Evolutionary conservation across 2,329 filamentous ascomycete genomes (phyloP).

Genomic region (Chrysosphaeria jannelii): DNA sequence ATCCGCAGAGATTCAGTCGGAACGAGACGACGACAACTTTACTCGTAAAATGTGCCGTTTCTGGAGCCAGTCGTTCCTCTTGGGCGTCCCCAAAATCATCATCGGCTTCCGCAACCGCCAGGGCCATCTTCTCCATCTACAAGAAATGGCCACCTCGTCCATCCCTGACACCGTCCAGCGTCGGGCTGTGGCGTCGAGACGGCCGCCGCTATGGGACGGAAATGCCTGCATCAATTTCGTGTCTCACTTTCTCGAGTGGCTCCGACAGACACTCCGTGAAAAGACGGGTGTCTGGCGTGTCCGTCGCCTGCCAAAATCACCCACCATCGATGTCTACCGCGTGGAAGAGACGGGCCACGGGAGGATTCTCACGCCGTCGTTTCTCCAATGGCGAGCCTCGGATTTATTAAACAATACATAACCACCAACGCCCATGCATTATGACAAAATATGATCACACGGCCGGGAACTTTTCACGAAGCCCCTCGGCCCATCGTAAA

Average conservation of each 20-base stretch:
- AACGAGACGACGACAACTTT: slow-evolving; percentile 31
- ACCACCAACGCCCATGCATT: too few relatives aligned
- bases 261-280: slow-evolving; percentile 20
- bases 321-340: slow-evolving; percentile 41
- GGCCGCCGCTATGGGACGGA: slow-evolving; percentile 37
- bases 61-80: slow-evolving; percentile 87
- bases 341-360: slow-evolving; percentile 48
- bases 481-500: slow-evolving; percentile 60
- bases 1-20: slow-evolving; percentile 35
- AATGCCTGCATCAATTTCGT: slow-evolving; percentile 87
- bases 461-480: slow-evolving; percentile 17
- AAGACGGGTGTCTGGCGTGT: slow-evolving; percentile 51
- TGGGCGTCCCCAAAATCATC: slow-evolving; percentile 75
- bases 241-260: slow-evolving; percentile 42
- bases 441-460: too few relatives aligned
- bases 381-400: slow-evolving; percentile 54
- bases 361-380: slow-evolving; percentile 44
- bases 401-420: too few relatives aligned
- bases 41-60: slow-evolving; percentile 82
- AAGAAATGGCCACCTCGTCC: slow-evolving; percentile 50
- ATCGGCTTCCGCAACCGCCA: slow-evolving; percentile 55
- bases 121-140: slow-evolving; percentile 39
- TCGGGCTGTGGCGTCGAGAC: slow-evolving; percentile 1
- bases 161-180: slow-evolving; percentile 35
- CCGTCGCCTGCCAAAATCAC: slow-evolving; percentile 27